A percentile compares a stretch with the other conserved stretches of the same genome.
phyloP scores from a whole-genome alignment of 192 early-diverging fungal species.

The Gorgonomyces haynaldii region DNA sequence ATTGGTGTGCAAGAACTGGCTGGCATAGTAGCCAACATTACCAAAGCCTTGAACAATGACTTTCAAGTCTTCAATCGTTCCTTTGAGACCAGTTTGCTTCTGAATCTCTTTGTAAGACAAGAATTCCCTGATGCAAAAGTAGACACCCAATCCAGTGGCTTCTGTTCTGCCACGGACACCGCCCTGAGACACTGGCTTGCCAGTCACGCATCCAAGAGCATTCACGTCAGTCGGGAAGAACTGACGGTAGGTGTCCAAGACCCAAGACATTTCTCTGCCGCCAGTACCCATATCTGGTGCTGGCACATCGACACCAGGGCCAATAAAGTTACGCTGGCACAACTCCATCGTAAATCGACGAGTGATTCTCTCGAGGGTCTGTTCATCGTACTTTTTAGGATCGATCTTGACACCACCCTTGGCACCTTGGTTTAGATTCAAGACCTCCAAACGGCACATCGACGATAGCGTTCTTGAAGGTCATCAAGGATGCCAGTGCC shows the following conservation, averaged over 20 bases:
- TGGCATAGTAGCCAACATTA: slow-evolving; percentile 74
- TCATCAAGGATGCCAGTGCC: slow-evolving; percentile 73
- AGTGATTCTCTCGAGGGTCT: slow-evolving; percentile 68
- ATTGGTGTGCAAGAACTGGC: slow-evolving; percentile 69
- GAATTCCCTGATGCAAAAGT: slow-evolving; percentile 72
- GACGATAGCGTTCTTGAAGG: slow-evolving; percentile 76
- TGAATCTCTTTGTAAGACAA: slow-evolving; percentile 65
- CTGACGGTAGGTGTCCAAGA: slow-evolving; percentile 75
- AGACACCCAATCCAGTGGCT: slow-evolving; percentile 72
- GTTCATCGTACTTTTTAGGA: slow-evolving; percentile 61
- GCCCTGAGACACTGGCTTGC: slow-evolving; percentile 65
- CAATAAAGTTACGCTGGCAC: slow-evolving; percentile 79
- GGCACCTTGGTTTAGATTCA: slow-evolving; percentile 40
- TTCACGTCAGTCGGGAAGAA: slow-evolving; percentile 71
- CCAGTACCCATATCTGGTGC: slow-evolving; percentile 76
- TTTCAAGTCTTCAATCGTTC: slow-evolving; percentile 41
- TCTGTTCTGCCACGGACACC: slow-evolving; percentile 75
- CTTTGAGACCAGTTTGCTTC: slow-evolving; percentile 48
- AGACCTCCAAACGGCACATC: slow-evolving; percentile 65
- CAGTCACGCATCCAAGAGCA: slow-evolving; percentile 71
- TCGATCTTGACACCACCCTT: slow-evolving; percentile 77
- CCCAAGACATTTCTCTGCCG: slow-evolving; percentile 76
- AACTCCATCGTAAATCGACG: slow-evolving; percentile 71
- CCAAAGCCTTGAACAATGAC: slow-evolving; percentile 78
- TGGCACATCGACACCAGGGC: slow-evolving; percentile 66